Percentiles rank a stretch among this genome's conserved stretches.
These are phyloP conservation scores for Entoloma clypeatum DNA, from an alignment of 1,284 basidiomycete species.

Conservation along the genomic window DNA sequence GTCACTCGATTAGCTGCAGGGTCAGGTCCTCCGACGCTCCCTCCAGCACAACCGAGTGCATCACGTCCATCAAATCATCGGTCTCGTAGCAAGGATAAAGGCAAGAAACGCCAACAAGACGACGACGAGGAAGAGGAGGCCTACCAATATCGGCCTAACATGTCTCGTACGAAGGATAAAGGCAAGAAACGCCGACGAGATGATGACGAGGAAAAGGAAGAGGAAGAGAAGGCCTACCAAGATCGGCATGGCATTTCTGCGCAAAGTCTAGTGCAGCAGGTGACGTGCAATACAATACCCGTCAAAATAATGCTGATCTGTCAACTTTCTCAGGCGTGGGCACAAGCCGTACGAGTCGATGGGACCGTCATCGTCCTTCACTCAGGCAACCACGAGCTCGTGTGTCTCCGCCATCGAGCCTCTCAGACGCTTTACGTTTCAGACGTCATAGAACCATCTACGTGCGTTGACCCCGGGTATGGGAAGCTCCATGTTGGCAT, in stretches of 20 bases:
- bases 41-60: conserved; percentile 4
- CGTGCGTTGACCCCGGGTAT: conserved; percentile 6
- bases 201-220: neutral
- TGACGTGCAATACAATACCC: conserved; percentile 1
- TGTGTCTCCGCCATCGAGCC: conserved; percentile 6
- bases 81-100: conserved; percentile 3
- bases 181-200: conserved; percentile 3
- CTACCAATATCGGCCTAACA: conserved; percentile 4
- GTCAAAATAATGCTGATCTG: conserved; percentile 5
- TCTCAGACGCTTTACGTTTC: conserved; percentile 7
- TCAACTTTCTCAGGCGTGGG: neutral
- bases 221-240: conserved; percentile 5
- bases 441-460: conserved; percentile 4
- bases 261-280: conserved; percentile 9
- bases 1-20: conserved; percentile 4
- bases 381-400: conserved; percentile 6
- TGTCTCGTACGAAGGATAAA: conserved; percentile 4
- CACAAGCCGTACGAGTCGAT: no score
- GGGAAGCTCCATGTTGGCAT: conserved; percentile 16
- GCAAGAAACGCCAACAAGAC: conserved; percentile 3
- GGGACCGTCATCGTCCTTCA: conserved; percentile 4
- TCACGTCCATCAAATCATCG: conserved; percentile 3
- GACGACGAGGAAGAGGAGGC: conserved; percentile 2
- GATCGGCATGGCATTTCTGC: conserved; percentile 7
- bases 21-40: conserved; percentile 4